These are phyloP conservation scores for Nematocida displodere DNA, from an alignment of 371 early-diverging fungal genomes.

Conservation along the genomic window DNA sequence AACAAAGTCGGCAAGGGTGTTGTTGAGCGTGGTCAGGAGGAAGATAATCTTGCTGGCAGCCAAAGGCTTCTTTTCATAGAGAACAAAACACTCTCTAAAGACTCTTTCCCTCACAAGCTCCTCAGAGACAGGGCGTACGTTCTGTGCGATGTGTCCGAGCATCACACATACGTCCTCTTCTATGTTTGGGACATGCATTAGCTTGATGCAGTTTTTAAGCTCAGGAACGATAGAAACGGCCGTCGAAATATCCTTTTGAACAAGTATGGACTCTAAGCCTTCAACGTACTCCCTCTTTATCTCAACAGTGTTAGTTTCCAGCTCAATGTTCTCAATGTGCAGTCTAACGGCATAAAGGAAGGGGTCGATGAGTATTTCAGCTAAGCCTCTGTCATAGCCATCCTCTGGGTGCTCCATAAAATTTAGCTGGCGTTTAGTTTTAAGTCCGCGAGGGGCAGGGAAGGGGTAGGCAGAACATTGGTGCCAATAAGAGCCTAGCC, in stretches of 20 bases:
- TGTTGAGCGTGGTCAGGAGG: conserved; percentile 31
- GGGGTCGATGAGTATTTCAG: conserved; percentile 22
- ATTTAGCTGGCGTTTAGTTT: not conserved
- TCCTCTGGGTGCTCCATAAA: conserved; percentile 15
- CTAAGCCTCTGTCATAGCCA: conserved; percentile 24
- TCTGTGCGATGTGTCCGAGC: conserved; percentile 46
- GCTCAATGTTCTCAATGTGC: conserved; percentile 42
- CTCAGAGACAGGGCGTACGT: conserved; percentile 17
- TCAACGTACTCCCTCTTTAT: conserved; percentile 39
- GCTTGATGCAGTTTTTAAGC: not conserved
- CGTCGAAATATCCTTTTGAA: conserved; percentile 28
- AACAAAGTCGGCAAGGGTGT: not conserved
- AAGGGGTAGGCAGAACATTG: not conserved
- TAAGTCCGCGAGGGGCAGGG: not conserved
- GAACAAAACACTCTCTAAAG: not conserved
- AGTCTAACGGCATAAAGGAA: conserved; percentile 1
- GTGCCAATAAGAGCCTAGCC: not conserved
- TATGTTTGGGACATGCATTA: conserved; percentile 7
- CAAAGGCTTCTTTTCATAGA: conserved; percentile 15
- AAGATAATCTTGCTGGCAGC: conserved; percentile 6
- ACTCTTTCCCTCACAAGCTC: not conserved
- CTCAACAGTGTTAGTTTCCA: not conserved
- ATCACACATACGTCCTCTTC: conserved; percentile 30
- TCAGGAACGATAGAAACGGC: not conserved
- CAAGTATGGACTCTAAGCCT: conserved; percentile 31